A percentile compares a stretch with the other conserved stretches of the same genome.
Conservation (phyloP, 305 asterid species). For the Fraxinus velutina region DNA sequence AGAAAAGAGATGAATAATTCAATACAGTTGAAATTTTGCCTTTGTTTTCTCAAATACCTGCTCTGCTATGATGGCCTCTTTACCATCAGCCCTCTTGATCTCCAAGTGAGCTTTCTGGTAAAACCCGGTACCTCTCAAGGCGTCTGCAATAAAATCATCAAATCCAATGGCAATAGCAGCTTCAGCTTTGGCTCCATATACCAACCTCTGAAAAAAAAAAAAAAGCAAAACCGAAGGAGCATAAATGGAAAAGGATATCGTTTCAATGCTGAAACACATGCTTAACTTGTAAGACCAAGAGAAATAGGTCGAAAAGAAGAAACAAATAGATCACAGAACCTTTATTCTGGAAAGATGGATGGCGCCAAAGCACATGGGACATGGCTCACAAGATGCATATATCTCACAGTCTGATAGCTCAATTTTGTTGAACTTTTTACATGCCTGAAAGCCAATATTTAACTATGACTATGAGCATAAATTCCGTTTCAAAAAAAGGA, state of each 20-base stretch:
- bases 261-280: neutral
- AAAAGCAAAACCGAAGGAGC: too few relatives aligned
- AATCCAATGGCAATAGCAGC: constrained; percentile 95
- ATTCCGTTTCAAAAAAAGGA: neutral
- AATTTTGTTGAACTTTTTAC: constrained; percentile 79
- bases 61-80: constrained; percentile 66
- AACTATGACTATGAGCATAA: neutral
- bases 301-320: neutral
- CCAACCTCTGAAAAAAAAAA: constrained; percentile 54
- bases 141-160: constrained; percentile 79
- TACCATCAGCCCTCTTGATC: constrained; percentile 80
- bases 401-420: constrained; percentile 96
- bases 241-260: neutral
- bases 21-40: constrained; percentile 68
- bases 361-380: constrained; percentile 99
- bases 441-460: constrained; percentile 55
- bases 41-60: constrained; percentile 95
- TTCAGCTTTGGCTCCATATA: constrained; percentile 95
- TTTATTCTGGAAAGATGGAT: constrained; percentile 89
- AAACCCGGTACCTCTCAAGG: constrained; percentile 82
- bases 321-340: constrained; percentile 34
- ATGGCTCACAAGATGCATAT: constrained; percentile 96
- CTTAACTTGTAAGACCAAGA: neutral
- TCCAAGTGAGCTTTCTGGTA: constrained; percentile 84
- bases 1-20: constrained; percentile 19